Evolutionary conservation across 2,329 filamentous ascomycete genomes (phyloP), one percentile per base, ranked within the genome.

Genomic region (Aspergillus glaucus): DNA sequence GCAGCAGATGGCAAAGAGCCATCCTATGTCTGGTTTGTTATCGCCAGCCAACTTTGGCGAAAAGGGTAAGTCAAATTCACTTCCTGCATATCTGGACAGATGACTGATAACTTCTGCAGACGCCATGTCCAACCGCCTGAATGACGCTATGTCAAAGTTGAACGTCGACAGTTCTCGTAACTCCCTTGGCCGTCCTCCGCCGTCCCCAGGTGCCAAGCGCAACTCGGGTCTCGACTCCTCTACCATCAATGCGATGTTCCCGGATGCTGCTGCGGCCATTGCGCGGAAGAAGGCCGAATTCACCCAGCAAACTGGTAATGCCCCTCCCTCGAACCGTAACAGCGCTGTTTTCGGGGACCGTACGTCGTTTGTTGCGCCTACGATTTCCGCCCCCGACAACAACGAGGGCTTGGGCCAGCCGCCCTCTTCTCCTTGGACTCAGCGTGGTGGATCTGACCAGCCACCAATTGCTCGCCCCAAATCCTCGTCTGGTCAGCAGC

Each of bases 231-330:
- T 98, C 49, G 92, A 97, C 66, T 80, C 88, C 4, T 89, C 86
- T 28, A 94, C 89, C 21, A 96, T 98, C 71, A 95, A 95, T 71
- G 90, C 89, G 62, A 97, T 98, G 93, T 98, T 98, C 69, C 93
- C 93, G 6, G 93, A 98, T 74, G 93, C 93, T 41, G 93, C 93
- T 12, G 92, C 92, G 39, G 93, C 93, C n/a, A 97, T 98, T 68
- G 92, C 92, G 22, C 95, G 93, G 52, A 92, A 98, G 71, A 96
- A 96, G 75, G 92, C 91, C 50, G 94, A 96, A 68, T 97, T 94
- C 65, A 94, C 91, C 15, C 91, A 96, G 68, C 88, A 95, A 67
- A 95, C 91, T 3, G 93, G 92, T 51, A 89, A 91, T 55, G 85
- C 86, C 19, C 90, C 91, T 3, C 82, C 88, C 1, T 96, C 93